Conservation (phyloP, 805 yeast genomes). For the Wickerhamiella alocasiicola region DNA sequence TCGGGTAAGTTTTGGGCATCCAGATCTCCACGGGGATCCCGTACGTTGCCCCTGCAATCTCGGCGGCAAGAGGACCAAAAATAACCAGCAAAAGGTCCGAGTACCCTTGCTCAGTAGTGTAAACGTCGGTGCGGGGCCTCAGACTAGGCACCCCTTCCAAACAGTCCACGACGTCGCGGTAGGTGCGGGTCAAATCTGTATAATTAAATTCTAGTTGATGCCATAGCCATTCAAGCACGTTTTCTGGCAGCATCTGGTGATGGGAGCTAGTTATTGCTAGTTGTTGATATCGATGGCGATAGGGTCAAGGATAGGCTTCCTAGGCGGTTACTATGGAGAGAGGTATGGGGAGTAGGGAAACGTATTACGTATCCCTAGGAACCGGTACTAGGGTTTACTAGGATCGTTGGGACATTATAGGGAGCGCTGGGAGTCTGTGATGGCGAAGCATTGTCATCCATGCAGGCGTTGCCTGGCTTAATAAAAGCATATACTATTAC, state of each 20-base stretch:
- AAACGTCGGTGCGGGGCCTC: conserved; percentile 57
- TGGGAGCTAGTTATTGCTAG: too few relatives aligned
- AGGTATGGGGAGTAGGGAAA: too few relatives aligned
- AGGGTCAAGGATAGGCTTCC: too few relatives aligned
- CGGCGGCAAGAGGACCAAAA: conserved; percentile 41
- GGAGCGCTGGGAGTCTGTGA: too few relatives aligned
- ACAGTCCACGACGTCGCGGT: conserved; percentile 48
- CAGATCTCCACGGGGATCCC: conserved; percentile 57
- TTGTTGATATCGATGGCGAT: too few relatives aligned
- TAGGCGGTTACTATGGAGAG: too few relatives aligned
- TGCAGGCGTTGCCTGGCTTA: too few relatives aligned
- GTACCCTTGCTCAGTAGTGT: conserved; percentile 44
- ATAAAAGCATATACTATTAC: too few relatives aligned
- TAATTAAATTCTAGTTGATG: conserved; percentile 50
- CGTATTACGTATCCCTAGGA: too few relatives aligned
- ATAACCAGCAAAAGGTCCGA: conserved; percentile 50
- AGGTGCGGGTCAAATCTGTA: conserved; percentile 41
- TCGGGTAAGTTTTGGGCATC: conserved; percentile 65
- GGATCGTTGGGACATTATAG: too few relatives aligned
- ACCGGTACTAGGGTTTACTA: too few relatives aligned
- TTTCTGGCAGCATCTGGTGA: conserved; percentile 15
- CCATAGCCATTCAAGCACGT: conserved; percentile 37
- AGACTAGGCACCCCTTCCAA: conserved; percentile 42
- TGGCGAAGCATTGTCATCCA: too few relatives aligned
- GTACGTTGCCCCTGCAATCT: conserved; percentile 25